Evolutionary conservation across 2,329 filamentous ascomycete species (phyloP), one percentile per base, ranked within the genome.

Genomic region (Leptographium procerum): DNA sequence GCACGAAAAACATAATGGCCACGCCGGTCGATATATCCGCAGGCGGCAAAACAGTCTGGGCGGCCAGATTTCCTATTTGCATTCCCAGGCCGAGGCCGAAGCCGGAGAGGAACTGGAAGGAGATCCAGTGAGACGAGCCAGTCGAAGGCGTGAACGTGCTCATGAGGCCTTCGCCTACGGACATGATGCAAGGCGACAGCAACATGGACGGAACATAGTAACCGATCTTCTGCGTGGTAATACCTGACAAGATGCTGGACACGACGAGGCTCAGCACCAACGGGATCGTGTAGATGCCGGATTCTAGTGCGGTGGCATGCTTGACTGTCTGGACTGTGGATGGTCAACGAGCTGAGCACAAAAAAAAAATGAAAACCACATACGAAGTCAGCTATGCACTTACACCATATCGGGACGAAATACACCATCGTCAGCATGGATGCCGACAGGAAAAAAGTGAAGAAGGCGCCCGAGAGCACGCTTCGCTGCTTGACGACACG

Each of bases 121-220:
- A 79, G 58, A 84, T 81, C 83, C 83, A 86, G 60, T 79, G 74
- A 2, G 72, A 68, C 1, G 76, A 73, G 3, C 70, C 68, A 16
- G 78, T 78, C 55, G 68, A 62, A 1, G 76, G 74, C 19, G 67
- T 70, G 34, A 85, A 76, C 0, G 81, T 85, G 57, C 75, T 82
- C 64, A 86, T 71, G 14, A 86, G 73, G 2, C 83, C 83, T 55
- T 78, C 71, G 26, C 80, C 81, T 10, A 80, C 62, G 8, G 78
- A 70, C 72, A 76, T 76, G 62, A 80, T 68, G 61, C 73, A 71
- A 3, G 80, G 75, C 9, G 75, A 75, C 19, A 75, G 48, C 19
- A 84, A 70, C 78, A 84, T 82, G 24, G 75, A 74, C 0, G 78
- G 82, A 5, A 77, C 76, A 61, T 85, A 85, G 66, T 85, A 85